Conservation (phyloP, 2,329 filamentous ascomycete genomes). For the Aspergillus brunneoviolaceus region DNA sequence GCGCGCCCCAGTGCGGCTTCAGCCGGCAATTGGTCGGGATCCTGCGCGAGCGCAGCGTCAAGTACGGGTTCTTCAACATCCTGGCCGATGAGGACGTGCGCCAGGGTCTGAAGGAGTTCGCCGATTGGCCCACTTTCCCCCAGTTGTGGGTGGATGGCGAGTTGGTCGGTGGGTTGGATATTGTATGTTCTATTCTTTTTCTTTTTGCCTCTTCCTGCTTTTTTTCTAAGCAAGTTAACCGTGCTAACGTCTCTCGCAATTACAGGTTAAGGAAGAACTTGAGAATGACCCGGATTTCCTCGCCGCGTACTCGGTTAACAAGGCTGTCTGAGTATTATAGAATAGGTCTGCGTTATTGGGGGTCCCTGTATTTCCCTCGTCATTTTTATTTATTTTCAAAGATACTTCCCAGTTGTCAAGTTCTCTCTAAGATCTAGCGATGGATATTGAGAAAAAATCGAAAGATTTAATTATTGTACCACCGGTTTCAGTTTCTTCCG, state of each 20-base stretch:
- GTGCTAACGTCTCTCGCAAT: slow-evolving; percentile 14
- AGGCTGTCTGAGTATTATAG: slow-evolving; percentile 24
- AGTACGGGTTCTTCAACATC: slow-evolving; percentile 99
- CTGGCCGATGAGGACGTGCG: slow-evolving; percentile 95
- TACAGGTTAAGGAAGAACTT: slow-evolving; percentile 88
- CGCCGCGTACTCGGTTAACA: slow-evolving; percentile 62
- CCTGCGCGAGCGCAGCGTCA: slow-evolving; percentile 82
- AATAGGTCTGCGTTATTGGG: not conserved
- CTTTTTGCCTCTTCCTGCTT: not conserved
- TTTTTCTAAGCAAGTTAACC: not conserved
- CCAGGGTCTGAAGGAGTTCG: slow-evolving; percentile 92
- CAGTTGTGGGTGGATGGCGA: slow-evolving; percentile 92
- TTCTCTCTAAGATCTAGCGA: not conserved
- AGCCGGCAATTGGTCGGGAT: slow-evolving; percentile 85
- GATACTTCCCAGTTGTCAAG: not conserved
- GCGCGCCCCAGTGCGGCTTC: slow-evolving; percentile 85
- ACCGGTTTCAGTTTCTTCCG: too few species aligned
- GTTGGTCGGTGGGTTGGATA: slow-evolving; percentile 89
- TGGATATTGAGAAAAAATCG: not conserved
- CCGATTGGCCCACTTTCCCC: slow-evolving; percentile 98
- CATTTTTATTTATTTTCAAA: not conserved
- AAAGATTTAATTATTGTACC: not conserved
- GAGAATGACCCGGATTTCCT: slow-evolving; percentile 81
- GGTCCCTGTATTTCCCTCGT: not conserved
- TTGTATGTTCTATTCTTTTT: slow-evolving; percentile 61